Conservation (phyloP, 2,329 filamentous ascomycete genomes). For the Diplodia scrobiculata region DNA sequence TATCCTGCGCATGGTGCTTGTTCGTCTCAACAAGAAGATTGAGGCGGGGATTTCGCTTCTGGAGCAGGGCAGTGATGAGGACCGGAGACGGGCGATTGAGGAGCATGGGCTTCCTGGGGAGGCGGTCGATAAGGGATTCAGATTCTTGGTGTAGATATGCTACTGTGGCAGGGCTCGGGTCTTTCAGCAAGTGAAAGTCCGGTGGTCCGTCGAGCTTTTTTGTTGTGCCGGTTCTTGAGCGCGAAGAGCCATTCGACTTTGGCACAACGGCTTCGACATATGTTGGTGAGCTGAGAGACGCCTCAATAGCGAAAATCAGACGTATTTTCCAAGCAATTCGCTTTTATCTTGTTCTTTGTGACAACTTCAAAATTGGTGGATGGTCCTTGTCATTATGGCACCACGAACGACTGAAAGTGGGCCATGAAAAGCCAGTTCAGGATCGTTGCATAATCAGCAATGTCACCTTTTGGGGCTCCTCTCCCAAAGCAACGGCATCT, state of each 20-base stretch:
- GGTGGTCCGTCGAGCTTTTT: not conserved
- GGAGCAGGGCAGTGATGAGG: not conserved
- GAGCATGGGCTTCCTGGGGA: conserved; percentile 58
- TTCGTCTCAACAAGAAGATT: conserved; percentile 68
- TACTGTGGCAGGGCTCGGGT: not conserved
- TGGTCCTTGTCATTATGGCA: no score
- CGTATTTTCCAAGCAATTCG: no score
- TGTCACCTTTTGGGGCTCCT: no score
- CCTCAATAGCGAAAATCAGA: not conserved
- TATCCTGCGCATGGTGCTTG: conserved; percentile 63
- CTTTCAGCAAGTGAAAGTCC: not conserved
- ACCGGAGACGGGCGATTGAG: conserved; percentile 8
- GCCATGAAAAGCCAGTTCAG: no score
- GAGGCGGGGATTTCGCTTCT: conserved; percentile 54
- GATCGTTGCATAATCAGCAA: no score
- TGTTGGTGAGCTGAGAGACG: not conserved
- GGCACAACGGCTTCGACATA: not conserved
- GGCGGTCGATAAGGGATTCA: conserved; percentile 63
- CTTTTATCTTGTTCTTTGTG: no score
- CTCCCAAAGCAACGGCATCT: not conserved
- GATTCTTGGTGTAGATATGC: conserved; percentile 59
- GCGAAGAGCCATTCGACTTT: not conserved
- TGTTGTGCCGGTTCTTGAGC: no score
- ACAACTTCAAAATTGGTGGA: no score
- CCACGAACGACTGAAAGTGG: no score